Base-by-base conservation (phyloP, 2,329 filamentous ascomycete genomes). In the Juglanconis sp. region DNA sequence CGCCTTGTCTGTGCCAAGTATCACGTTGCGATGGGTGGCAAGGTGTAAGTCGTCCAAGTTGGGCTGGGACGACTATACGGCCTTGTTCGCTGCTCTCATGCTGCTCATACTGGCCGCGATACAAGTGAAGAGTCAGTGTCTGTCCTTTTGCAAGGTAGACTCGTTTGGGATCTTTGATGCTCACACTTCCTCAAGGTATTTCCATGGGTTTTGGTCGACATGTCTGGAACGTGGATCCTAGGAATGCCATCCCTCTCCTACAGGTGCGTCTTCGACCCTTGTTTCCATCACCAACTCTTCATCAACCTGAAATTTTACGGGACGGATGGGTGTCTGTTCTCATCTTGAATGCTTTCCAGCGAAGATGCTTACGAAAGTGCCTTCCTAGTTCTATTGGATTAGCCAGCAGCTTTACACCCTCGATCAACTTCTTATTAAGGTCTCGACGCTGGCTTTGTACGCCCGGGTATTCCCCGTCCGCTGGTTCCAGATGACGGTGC, bases 31-130 rank as follows among this genome's bases (percentile, higher is more conserved):
- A n/a, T 56, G 52, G 57, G 38, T 35, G 30, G 53, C 52, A n/a
- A 56, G 57, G 36, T 56, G 24, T 31, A 8, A 47, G 36, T 60
- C 53, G 35, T 56, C 52, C 36, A 56, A 40, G 46, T 46, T 60
- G 48, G 52, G 57, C 46, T n/a, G 48, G 40, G 57, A 60, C 24
- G 57, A 60, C 47, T 60, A 60, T 15, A 48, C 54, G 35, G 57
- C 53, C n/a, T 40, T 60, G 17, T 13, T 50, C 8, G 57, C 57
- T 32, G 47, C 57, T 6, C 32, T 55, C 30, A 34, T 49, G 9
- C 40, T 56, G 24, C n/a, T 60, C 24, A 36, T 38, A 4, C 35
- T 52, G 42, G 8, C 34, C 38, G 53, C 31, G 38, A 42, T 56
- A 15, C 57, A 59, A 31, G 40, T 59, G 24, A 40, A 42, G 3